Evolutionary conservation across 306 rosid genomes (phyloP).

Genomic region (Prunus campanulata): DNA sequence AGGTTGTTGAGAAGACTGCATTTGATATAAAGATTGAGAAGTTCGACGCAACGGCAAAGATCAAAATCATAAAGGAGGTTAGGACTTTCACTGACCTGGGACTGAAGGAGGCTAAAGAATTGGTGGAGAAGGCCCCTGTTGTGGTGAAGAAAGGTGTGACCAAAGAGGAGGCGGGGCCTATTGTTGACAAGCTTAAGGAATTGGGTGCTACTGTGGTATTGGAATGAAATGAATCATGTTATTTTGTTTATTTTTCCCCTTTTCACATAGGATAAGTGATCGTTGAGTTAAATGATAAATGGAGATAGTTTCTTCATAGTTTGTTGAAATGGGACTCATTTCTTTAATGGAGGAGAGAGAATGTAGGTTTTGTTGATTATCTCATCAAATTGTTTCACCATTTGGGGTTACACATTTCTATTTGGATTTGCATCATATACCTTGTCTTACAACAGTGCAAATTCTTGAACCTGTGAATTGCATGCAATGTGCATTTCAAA

Average conservation of each 20-base stretch:
- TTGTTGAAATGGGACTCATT: neutral
- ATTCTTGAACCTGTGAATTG: too few species aligned
- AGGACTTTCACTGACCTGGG: constrained; percentile 43
- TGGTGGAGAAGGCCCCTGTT: constrained; percentile 46
- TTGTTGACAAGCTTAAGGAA: constrained; percentile 42
- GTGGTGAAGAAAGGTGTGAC: constrained; percentile 47
- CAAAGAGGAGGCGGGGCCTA: constrained; percentile 39
- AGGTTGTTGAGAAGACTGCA: constrained; percentile 37
- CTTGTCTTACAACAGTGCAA: too few species aligned
- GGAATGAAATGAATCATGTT: neutral
- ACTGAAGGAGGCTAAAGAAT: constrained; percentile 48
- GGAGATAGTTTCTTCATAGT: neutral
- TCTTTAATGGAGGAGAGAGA: too few species aligned
- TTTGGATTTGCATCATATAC: too few species aligned
- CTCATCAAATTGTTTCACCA: too few species aligned
- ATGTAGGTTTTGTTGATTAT: too few species aligned
- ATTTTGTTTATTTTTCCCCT: neutral
- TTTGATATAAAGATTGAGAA: constrained; percentile 50
- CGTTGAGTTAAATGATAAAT: neutral
- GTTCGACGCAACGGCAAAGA: constrained; percentile 44
- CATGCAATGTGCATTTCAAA: too few species aligned
- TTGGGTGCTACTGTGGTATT: constrained; percentile 22
- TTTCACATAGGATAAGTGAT: neutral
- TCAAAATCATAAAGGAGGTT: constrained; percentile 52
- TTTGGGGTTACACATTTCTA: too few species aligned